Evolutionary conservation across 2,329 filamentous ascomycete species (phyloP), one percentile per base, ranked within the genome.

Genomic region (Ophiostoma quercus): DNA sequence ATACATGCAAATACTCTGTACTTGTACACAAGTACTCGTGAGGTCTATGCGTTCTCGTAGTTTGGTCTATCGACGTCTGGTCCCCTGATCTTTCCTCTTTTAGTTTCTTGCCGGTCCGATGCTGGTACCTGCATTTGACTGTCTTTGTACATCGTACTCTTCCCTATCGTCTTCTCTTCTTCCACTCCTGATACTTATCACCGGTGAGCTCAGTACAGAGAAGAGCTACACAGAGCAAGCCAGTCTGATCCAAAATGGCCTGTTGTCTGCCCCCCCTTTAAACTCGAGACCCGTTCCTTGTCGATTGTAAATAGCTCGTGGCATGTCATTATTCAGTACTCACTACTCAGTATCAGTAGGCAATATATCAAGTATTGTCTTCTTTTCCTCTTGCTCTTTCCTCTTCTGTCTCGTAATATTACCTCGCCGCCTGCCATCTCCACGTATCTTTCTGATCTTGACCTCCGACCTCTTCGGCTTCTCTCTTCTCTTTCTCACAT

Each of bases 351-450:
- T 41, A 12, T 41, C 9, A 1, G 39, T 41, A 41, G 16, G 43
- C 43, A 47, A n/a, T 47, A n/a, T 25, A 8, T 57, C 51, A 57
- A 14, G 8, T 57, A 57, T 57, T 25, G 51, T 9, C 47, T 19
- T 51, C 47, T 37, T 29, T 39, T 32, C 47, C 60, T 67, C 66
- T n/a, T 60, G 47, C 34, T 68, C 34, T 29, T 60, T 25, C 57
- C 39, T 63, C 39, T 29, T 57, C 16, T 29, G 22, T n/a, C 37
- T 22, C 47, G 19, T 37, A 14, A 3, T 43, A 14, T 22, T 34
- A 34, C n/a, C 12, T 68, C 25, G 19, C 39, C 2, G n/a, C 63
- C 14, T 22, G 54, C 34, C 65, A 19, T 47, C 9, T 39, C 34
- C 47, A n/a, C 43, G 19, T 14, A 60, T 29, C 29, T 34, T 29